Base-by-base conservation (phyloP, 345 rosid genomes). In the Arabidopsis arenosa region DNA sequence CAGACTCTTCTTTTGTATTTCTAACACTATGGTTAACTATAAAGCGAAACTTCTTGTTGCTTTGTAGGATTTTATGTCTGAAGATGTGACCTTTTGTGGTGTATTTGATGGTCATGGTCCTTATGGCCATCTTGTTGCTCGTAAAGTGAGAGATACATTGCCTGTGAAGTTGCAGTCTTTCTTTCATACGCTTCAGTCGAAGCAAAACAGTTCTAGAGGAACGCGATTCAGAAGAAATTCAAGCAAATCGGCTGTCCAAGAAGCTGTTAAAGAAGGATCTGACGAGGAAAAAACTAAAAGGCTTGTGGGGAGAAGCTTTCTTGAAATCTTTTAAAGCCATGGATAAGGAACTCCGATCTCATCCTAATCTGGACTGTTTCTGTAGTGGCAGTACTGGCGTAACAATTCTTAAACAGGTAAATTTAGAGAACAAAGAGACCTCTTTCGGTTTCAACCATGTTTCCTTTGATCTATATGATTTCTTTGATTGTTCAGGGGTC, bases 81-180 rank as follows among this genome's bases (percentile, higher is more conserved):
- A 93, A 75, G 98, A 93, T 77, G 87, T 85, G 81, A 96, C 91
- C 1, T 91, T 96, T 70, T 93, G 97, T 77, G 98, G 99, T 63
- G 88, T 96, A 10, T 96, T 96, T 68, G 99, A 96, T 83, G 99
- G 99, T 67, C 99, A 95, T 80, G 99, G 99, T 67, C 99, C 99
- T 47, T 89, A 88, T 57, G 99, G 99, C 36, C 99, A 96, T 86
- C 97, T 88, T 61, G 99, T 96, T 72, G 92, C 99, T 13, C 90
- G 93, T 72, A 95, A 85, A 81, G 99, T 95, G 73, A 89, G 98
- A 84, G 99, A 95, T 52, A 76, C 88, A 56, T 77, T 95, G 77
- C 99, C 99, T 17, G 77, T 88, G 49, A 92, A 90, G 82, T 81
- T 95, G 68, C 83, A 86, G 56, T 88, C 93, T 21, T 84, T 86